Percentiles rank a stretch among this genome's conserved stretches.
These are phyloP conservation scores for Glebionis coronaria DNA, from an alignment of 129 eudicot species.

Conservation along the genomic window DNA sequence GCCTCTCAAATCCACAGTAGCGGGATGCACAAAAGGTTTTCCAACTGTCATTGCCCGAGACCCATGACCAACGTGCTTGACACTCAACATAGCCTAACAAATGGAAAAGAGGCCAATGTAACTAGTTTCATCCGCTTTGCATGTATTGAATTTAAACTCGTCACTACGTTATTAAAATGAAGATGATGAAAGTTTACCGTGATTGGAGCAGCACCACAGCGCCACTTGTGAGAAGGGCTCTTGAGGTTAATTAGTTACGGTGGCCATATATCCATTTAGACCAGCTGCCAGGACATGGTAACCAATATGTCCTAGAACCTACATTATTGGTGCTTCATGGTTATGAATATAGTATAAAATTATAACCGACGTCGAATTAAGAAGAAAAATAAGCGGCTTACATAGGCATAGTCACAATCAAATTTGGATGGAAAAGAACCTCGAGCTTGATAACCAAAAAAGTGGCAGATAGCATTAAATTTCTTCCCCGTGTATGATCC, in stretches of 20 bases:
- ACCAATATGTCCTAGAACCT: slow-evolving; percentile 91
- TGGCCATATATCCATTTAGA: slow-evolving; percentile 88
- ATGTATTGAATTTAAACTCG: background rate
- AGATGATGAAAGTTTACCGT: slow-evolving; percentile 48
- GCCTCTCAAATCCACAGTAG: slow-evolving; percentile 49
- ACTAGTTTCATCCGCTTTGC: background rate
- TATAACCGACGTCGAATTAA: background rate
- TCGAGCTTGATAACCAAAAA: slow-evolving; percentile 95
- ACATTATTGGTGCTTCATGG: slow-evolving; percentile 3
- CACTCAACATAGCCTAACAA: slow-evolving; percentile 84
- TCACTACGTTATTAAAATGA: background rate
- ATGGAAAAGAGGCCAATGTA: background rate
- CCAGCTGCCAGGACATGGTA: slow-evolving; percentile 89
- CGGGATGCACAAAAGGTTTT: slow-evolving; percentile 66
- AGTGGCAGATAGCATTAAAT: slow-evolving; percentile 90
- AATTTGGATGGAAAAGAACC: slow-evolving; percentile 92
- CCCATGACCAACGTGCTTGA: slow-evolving; percentile 68
- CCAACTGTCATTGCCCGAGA: slow-evolving; percentile 59
- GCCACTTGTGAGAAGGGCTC: slow-evolving; percentile 78
- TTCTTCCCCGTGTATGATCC: slow-evolving; percentile 96
- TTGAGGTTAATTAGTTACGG: slow-evolving; percentile 81
- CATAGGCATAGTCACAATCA: slow-evolving; percentile 91
- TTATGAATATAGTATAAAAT: background rate
- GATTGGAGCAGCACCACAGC: slow-evolving; percentile 94
- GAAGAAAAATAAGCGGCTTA: slow-evolving; percentile 29